These are phyloP conservation scores for Penicillium olsonii DNA, from an alignment of 2,329 filamentous ascomycete species.

Conservation along the genomic window DNA sequence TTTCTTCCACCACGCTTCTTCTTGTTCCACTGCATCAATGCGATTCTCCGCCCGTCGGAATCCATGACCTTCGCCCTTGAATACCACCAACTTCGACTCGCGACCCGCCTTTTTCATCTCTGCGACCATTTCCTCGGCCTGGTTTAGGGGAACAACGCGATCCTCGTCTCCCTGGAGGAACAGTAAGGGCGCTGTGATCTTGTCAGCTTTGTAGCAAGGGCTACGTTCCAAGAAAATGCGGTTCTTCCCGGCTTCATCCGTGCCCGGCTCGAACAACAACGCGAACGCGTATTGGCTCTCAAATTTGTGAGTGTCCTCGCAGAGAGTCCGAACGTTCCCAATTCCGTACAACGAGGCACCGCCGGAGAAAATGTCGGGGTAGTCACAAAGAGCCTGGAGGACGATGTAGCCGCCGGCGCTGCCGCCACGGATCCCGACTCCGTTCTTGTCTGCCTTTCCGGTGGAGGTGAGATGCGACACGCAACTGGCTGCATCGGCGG, in stretches of 20 bases:
- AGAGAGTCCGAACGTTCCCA: slow-evolving; percentile 49
- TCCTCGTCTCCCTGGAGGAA: slow-evolving; percentile 58
- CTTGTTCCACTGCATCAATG: slow-evolving; percentile 45
- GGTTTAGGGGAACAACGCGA: slow-evolving; percentile 59
- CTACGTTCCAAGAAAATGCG: slow-evolving; percentile 49
- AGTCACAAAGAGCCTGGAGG: slow-evolving; percentile 46
- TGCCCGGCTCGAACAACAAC: slow-evolving; percentile 40
- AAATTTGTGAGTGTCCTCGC: slow-evolving; percentile 54
- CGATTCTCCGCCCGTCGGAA: slow-evolving; percentile 47
- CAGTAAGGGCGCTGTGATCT: slow-evolving; percentile 52
- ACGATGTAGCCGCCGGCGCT: slow-evolving; percentile 57
- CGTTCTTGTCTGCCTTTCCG: slow-evolving; percentile 37
- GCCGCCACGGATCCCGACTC: slow-evolving; percentile 50
- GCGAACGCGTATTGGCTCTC: slow-evolving; percentile 53
- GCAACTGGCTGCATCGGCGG: slow-evolving; percentile 51
- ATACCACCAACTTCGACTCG: slow-evolving; percentile 49
- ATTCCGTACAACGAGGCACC: slow-evolving; percentile 54
- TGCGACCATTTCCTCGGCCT: slow-evolving; percentile 54
- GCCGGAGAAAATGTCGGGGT: slow-evolving; percentile 31
- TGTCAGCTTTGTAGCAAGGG: slow-evolving; percentile 49
- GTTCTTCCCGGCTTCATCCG: slow-evolving; percentile 40
- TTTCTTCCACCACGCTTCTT: slow-evolving; percentile 51
- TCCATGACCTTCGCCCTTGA: slow-evolving; percentile 53
- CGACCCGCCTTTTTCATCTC: slow-evolving; percentile 43
- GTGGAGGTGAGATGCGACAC: slow-evolving; percentile 43